phyloP scores from a whole-genome alignment of 352 stramenopile species.

The Thalassiosira hispida region DNA sequence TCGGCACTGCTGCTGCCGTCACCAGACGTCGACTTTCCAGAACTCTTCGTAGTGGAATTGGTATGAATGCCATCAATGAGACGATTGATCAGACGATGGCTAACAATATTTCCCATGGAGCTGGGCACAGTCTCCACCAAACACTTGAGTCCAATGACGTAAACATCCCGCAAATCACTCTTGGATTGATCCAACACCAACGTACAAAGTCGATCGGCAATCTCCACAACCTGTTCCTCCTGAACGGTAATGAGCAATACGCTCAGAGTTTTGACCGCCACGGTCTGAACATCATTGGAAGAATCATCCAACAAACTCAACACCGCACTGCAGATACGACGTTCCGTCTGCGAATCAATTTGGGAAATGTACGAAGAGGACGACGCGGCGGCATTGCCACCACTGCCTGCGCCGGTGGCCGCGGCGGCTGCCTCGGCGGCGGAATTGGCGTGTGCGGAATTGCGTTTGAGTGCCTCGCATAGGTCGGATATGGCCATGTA shows the following conservation, averaged over 20 bases:
- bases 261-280: constrained; percentile 91
- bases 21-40: constrained; percentile 1
- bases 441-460: constrained; percentile 28
- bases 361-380: constrained; percentile 22
- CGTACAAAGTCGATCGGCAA: constrained; percentile 95
- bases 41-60: constrained; percentile 36
- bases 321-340: constrained; percentile 92
- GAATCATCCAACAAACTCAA: constrained; percentile 97
- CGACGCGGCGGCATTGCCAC: constrained; percentile 2
- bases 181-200: constrained; percentile 95
- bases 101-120: constrained; percentile 89
- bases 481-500: constrained; percentile 99
- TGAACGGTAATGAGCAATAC: constrained; percentile 97
- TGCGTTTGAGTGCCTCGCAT: constrained; percentile 93
- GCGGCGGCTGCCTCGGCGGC: constrained; percentile 1
- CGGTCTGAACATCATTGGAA: constrained; percentile 98
- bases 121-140: constrained; percentile 90
- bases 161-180: constrained; percentile 97
- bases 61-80: constrained; percentile 80
- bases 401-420: neutral
- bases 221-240: constrained; percentile 92
- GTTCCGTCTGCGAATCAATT: constrained; percentile 76
- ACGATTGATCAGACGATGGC: constrained; percentile 74
- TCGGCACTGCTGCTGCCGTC: constrained; percentile 10
- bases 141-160: constrained; percentile 98